Conservation (phyloP, 208 protist genomes). For the Crithidia expoeki region DNA sequence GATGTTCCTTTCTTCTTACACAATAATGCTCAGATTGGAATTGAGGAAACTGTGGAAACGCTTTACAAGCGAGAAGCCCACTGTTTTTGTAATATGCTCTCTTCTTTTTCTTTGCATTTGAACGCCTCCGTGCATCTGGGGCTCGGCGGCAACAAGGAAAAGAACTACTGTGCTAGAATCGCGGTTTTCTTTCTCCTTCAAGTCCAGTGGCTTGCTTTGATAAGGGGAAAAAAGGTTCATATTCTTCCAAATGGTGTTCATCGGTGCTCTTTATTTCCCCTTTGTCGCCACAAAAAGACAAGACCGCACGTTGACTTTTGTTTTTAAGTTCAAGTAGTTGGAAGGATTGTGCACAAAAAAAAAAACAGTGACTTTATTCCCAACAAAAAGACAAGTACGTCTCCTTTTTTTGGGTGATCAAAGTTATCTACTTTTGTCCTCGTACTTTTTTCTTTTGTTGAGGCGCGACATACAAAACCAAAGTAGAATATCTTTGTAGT, state of each 20-base stretch:
- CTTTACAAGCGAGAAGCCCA: too few relatives aligned
- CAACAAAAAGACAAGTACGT: too few relatives aligned
- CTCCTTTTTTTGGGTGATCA: too few relatives aligned
- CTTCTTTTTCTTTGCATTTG: neutral
- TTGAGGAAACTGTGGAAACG: too few relatives aligned
- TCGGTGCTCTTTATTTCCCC: too few relatives aligned
- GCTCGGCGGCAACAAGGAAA: neutral
- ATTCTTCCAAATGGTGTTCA: too few relatives aligned
- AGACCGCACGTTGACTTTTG: neutral
- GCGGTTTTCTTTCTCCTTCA: neutral
- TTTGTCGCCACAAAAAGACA: neutral
- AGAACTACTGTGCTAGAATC: neutral
- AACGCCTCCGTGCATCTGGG: neutral
- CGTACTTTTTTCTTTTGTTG: neutral
- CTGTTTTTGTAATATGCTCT: neutral
- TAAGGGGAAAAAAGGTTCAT: too few relatives aligned
- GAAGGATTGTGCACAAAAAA: neutral
- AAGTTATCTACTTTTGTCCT: neutral
- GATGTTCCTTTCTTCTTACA: too few relatives aligned
- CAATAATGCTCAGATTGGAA: too few relatives aligned
- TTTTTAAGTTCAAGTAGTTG: neutral
- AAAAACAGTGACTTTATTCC: constrained; percentile 5
- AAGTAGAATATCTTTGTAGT: too few relatives aligned
- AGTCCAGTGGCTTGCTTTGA: neutral
- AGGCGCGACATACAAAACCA: too few relatives aligned